phyloP scores from a whole-genome alignment of 1,139 yeast species.

The Yamadazyma friedrichii region DNA sequence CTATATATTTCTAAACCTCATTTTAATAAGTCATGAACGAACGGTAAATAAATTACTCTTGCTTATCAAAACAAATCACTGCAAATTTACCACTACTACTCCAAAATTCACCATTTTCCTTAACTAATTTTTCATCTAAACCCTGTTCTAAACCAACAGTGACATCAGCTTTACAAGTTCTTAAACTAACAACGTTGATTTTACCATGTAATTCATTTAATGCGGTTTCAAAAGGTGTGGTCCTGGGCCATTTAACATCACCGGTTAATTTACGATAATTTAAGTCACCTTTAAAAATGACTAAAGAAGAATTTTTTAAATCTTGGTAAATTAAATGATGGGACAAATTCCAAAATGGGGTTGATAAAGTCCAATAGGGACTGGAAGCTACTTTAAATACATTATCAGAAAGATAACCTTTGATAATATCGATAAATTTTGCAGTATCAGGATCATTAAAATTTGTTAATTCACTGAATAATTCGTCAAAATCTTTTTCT shows the following conservation, averaged over 20 bases:
- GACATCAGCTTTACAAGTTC: constrained; percentile 98
- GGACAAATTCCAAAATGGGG: constrained; percentile 72
- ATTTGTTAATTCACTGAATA: constrained; percentile 60
- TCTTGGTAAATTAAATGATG: constrained; percentile 26
- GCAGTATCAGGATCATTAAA: constrained; percentile 47
- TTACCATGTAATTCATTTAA: constrained; percentile 63
- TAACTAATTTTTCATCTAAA: constrained; percentile 62
- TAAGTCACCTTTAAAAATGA: constrained; percentile 91
- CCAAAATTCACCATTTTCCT: constrained; percentile 74
- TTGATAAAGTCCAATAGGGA: constrained; percentile 82
- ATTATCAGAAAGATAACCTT: constrained; percentile 50
- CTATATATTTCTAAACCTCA: no score
- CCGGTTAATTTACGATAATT: constrained; percentile 93
- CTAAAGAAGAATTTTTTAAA: constrained; percentile 54
- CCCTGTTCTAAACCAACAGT: constrained; percentile 81
- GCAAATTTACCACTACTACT: constrained; percentile 91
- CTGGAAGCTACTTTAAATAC: constrained; percentile 58
- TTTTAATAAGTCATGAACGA: no score
- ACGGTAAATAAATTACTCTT: constrained; percentile 1
- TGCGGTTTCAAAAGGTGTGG: constrained; percentile 71
- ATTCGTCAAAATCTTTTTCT: constrained; percentile 68
- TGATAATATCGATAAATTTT: constrained; percentile 38
- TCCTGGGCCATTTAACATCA: constrained; percentile 83
- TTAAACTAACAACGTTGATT: constrained; percentile 65
- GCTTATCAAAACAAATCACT: constrained; percentile 44